Evolutionary conservation across 2,329 filamentous ascomycete species (phyloP).

Genomic region (Beauveria scarabaeidicola): DNA sequence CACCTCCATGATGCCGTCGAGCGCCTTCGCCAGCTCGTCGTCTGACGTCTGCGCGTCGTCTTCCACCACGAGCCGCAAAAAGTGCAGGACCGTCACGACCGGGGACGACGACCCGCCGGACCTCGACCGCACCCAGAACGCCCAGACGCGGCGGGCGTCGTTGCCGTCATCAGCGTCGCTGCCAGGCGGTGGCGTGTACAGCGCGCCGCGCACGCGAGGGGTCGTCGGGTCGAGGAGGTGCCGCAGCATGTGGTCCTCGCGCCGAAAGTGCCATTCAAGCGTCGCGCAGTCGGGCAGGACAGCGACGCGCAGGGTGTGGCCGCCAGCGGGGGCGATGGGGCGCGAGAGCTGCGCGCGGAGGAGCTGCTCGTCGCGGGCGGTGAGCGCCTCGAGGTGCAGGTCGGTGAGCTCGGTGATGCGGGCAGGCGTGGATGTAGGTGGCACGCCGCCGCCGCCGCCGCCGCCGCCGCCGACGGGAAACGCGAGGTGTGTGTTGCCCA

Average conservation of each 20-base stretch:
- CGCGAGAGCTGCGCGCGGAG: slow-evolving; percentile 45
- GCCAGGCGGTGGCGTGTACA: slow-evolving; percentile 40
- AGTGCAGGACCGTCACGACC: slow-evolving; percentile 59
- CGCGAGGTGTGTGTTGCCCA: slow-evolving; percentile 62
- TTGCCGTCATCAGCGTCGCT: slow-evolving; percentile 30
- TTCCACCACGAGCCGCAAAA: slow-evolving; percentile 62
- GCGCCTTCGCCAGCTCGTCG: slow-evolving; percentile 38
- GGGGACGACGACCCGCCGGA: slow-evolving; percentile 41
- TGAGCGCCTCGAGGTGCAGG: slow-evolving; percentile 52
- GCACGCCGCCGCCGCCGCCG: slow-evolving; percentile 21
- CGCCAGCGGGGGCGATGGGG: slow-evolving; percentile 8
- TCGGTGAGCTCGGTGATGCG: slow-evolving; percentile 38
- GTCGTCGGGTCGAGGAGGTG: slow-evolving; percentile 51
- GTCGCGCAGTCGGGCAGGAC: slow-evolving; percentile 25
- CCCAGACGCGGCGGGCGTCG: slow-evolving; percentile 57
- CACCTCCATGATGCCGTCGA: slow-evolving; percentile 55
- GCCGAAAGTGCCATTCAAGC: slow-evolving; percentile 54
- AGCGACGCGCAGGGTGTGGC: slow-evolving; percentile 24
- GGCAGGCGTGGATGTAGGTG: slow-evolving; percentile 20
- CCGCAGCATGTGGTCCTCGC: slow-evolving; percentile 69
- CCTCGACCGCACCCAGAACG: slow-evolving; percentile 62
- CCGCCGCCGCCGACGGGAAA: slow-evolving; percentile 34
- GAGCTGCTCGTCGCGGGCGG: slow-evolving; percentile 54
- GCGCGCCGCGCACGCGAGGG: slow-evolving; percentile 56
- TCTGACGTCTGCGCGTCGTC: slow-evolving; percentile 32